Conservation (phyloP, 139 green algal species). For the Tetradesmus obliquus region DNA sequence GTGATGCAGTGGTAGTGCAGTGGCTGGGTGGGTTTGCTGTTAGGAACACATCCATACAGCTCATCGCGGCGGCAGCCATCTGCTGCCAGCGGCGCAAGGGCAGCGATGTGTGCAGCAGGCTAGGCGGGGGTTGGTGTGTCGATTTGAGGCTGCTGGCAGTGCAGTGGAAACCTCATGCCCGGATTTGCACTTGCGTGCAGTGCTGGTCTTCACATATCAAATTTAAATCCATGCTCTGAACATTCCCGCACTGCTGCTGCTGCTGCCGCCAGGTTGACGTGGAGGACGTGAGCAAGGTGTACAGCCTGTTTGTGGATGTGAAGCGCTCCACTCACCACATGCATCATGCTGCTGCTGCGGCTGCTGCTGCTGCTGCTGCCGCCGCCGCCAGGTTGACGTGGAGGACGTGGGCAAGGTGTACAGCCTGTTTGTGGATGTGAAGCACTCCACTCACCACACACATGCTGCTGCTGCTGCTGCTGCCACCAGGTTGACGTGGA, state of each 20-base stretch:
- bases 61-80: slow-evolving; percentile 93
- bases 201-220: too few species aligned
- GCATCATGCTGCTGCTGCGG: too few species aligned
- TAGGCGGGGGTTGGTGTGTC: too few species aligned
- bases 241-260: not conserved
- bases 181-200: too few species aligned
- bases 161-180: too few species aligned
- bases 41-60: slow-evolving; percentile 79
- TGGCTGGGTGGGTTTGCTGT: not conserved
- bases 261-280: slow-evolving; percentile 82
- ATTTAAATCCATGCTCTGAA: not conserved
- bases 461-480: not conserved
- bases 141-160: not conserved
- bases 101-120: slow-evolving; percentile 33
- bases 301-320: slow-evolving; percentile 97
- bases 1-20: not conserved
- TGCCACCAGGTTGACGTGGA: slow-evolving; percentile 90
- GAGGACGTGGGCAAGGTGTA: slow-evolving; percentile 97
- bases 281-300: slow-evolving; percentile 94
- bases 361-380: slow-evolving; percentile 18
- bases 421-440: slow-evolving; percentile 97
- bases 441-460: slow-evolving; percentile 79
- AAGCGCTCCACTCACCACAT: slow-evolving; percentile 83
- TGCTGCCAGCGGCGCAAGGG: slow-evolving; percentile 85
- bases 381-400: slow-evolving; percentile 82